phyloP scores from a whole-genome alignment of 2,329 filamentous ascomycete species.

The Stemphylium vesicarium region DNA sequence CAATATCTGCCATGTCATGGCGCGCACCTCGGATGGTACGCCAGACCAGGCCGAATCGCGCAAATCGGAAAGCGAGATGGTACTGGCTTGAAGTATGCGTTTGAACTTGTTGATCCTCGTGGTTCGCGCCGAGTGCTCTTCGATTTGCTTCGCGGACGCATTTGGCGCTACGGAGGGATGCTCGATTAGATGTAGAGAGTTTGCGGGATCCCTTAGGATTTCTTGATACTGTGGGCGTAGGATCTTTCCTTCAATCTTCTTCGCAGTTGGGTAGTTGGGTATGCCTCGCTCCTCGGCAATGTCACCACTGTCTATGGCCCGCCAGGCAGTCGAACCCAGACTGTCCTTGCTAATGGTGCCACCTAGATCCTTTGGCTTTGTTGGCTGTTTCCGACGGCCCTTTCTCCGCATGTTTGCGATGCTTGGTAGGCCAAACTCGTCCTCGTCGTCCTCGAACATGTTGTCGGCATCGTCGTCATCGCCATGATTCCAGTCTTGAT shows the following conservation, averaged over 20 bases:
- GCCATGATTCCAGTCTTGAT: constrained; percentile 80
- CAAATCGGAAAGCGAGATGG: constrained; percentile 83
- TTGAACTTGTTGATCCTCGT: constrained; percentile 99
- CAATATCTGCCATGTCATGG: constrained; percentile 98
- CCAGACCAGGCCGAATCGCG: constrained; percentile 91
- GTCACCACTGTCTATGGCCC: constrained; percentile 82
- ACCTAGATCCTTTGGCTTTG: constrained; percentile 55
- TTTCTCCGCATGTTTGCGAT: constrained; percentile 89
- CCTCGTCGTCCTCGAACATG: constrained; percentile 85
- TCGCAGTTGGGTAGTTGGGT: constrained; percentile 83
- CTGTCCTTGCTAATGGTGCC: constrained; percentile 31
- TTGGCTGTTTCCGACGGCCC: constrained; percentile 54
- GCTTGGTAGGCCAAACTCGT: constrained; percentile 94
- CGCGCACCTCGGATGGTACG: constrained; percentile 90
- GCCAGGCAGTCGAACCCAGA: constrained; percentile 50
- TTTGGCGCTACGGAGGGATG: constrained; percentile 77
- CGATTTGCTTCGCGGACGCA: constrained; percentile 81
- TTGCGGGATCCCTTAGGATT: constrained; percentile 83
- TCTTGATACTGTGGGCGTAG: constrained; percentile 97
- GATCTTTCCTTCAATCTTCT: constrained; percentile 93
- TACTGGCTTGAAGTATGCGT: constrained; percentile 88
- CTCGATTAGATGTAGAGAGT: constrained; percentile 91
- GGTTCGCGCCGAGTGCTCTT: constrained; percentile 85
- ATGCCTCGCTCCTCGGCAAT: constrained; percentile 89
- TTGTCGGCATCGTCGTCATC: constrained; percentile 72